Percentiles rank a stretch among this genome's conserved stretches.
Conservation (phyloP, 208 protist species). For the Leishmania martiniquensis region DNA sequence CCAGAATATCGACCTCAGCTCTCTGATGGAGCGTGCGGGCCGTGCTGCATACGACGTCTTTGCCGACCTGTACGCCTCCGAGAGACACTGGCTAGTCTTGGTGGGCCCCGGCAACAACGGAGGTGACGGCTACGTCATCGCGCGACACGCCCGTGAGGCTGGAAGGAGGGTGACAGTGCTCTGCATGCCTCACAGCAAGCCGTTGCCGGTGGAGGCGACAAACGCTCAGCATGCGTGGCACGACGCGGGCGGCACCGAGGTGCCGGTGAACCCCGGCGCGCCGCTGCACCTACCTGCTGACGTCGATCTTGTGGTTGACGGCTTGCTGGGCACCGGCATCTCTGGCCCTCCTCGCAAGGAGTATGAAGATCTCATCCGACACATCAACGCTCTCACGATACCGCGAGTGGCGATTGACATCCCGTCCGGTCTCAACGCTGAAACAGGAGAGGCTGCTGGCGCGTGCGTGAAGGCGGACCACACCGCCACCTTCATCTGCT, state of each 20-base stretch:
- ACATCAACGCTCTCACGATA: slow-evolving; percentile 55
- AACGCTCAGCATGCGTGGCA: slow-evolving; percentile 48
- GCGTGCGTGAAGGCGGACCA: slow-evolving; percentile 69
- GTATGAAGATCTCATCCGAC: slow-evolving; percentile 63
- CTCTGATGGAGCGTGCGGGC: slow-evolving; percentile 77
- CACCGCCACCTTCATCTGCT: slow-evolving; percentile 79
- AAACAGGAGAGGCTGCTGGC: slow-evolving; percentile 65
- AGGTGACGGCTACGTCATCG: slow-evolving; percentile 86
- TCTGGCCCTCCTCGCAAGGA: slow-evolving; percentile 54
- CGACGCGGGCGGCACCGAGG: slow-evolving; percentile 31
- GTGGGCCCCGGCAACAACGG: slow-evolving; percentile 89
- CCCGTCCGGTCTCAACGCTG: slow-evolving; percentile 84
- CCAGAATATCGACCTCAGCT: slow-evolving; percentile 51
- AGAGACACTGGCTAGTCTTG: slow-evolving; percentile 71
- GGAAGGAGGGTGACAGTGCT: slow-evolving; percentile 63
- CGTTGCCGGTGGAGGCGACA: slow-evolving; percentile 63
- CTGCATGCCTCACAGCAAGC: slow-evolving; percentile 49
- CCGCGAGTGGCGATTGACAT: slow-evolving; percentile 83
- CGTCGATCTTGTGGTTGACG: slow-evolving; percentile 82
- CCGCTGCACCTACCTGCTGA: slow-evolving; percentile 27
- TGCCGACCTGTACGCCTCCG: slow-evolving; percentile 32
- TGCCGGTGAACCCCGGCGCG: slow-evolving; percentile 7
- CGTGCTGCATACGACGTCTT: slow-evolving; percentile 58
- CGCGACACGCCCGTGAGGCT: slow-evolving; percentile 43
- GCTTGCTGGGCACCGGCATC: slow-evolving; percentile 80